Percentiles rank a stretch among this genome's conserved stretches.
Conservation (phyloP, 305 asterid genomes). For the Andrographis paniculata region DNA sequence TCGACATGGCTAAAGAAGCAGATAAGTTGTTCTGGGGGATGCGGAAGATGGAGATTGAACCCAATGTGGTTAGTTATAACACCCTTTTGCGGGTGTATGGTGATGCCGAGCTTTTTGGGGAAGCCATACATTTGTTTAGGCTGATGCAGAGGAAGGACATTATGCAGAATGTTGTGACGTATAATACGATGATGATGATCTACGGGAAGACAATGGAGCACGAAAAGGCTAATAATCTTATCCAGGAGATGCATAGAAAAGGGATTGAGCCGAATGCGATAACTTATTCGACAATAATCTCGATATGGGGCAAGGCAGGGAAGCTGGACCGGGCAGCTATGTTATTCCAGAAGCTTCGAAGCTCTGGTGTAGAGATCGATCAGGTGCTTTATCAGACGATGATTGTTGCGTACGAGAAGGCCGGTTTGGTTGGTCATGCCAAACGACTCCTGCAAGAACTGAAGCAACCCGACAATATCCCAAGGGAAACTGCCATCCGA, state of each 20-base stretch:
- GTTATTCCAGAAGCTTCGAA: conserved; percentile 74
- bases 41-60: conserved; percentile 81
- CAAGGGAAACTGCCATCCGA: conserved; percentile 64
- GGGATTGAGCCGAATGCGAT: conserved; percentile 77
- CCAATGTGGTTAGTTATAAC: conserved; percentile 77
- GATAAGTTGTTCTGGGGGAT: conserved; percentile 89
- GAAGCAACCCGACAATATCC: conserved; percentile 79
- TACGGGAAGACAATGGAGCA: conserved; percentile 90
- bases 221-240: conserved; percentile 86
- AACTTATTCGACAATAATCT: conserved; percentile 79
- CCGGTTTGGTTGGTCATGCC: conserved; percentile 81
- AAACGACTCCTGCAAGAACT: conserved; percentile 72
- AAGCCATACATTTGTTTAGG: conserved; percentile 86
- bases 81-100: conserved; percentile 86
- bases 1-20: conserved; percentile 90
- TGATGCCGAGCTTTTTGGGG: conserved; percentile 93
- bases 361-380: conserved; percentile 72
- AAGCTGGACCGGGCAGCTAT: conserved; percentile 78
- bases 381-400: conserved; percentile 89
- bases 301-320: conserved; percentile 89
- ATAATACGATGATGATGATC: conserved; percentile 85
- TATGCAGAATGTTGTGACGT: conserved; percentile 80
- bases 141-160: conserved; percentile 90
- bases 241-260: conserved; percentile 70
- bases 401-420: conserved; percentile 85